Evolutionary conservation across 768 basidiomycete genomes (phyloP).

Genomic region (Tricholoma hemisulphureum): DNA sequence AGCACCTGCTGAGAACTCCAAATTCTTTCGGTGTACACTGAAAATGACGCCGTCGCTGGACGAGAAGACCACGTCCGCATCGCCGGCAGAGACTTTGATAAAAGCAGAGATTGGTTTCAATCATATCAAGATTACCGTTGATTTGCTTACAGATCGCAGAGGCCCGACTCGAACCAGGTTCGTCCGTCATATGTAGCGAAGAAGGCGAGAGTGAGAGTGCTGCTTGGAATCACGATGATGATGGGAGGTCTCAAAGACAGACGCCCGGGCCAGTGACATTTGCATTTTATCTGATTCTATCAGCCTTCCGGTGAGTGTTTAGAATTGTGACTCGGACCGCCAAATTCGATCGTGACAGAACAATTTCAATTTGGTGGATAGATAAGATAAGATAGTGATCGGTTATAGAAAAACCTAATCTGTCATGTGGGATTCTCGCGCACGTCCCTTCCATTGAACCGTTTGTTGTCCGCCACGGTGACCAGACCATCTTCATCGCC

Average conservation of each 20-base stretch:
- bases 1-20: conserved; percentile 21
- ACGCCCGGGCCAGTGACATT: not conserved
- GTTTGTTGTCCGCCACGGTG: conserved; percentile 30
- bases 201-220: no score
- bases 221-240: no score
- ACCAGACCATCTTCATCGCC: conserved; percentile 16
- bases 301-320: no score
- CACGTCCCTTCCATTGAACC: conserved; percentile 22
- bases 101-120: not conserved
- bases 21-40: conserved; percentile 21
- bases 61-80: conserved; percentile 21
- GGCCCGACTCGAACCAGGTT: not conserved
- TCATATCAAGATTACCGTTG: no score
- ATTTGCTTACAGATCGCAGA: no score
- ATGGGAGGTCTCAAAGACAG: not conserved
- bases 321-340: no score
- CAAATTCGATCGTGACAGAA: no score
- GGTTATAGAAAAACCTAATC: conserved; percentile 14
- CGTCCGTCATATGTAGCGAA: not conserved
- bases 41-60: conserved; percentile 26
- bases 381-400: conserved; percentile 37
- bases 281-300: no score
- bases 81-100: not conserved
- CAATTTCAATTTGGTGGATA: conserved; percentile 1
- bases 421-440: conserved; percentile 29